These are phyloP conservation scores for Dactylellina leptospora DNA, from an alignment of 2,329 filamentous ascomycete species.

Conservation along the genomic window DNA sequence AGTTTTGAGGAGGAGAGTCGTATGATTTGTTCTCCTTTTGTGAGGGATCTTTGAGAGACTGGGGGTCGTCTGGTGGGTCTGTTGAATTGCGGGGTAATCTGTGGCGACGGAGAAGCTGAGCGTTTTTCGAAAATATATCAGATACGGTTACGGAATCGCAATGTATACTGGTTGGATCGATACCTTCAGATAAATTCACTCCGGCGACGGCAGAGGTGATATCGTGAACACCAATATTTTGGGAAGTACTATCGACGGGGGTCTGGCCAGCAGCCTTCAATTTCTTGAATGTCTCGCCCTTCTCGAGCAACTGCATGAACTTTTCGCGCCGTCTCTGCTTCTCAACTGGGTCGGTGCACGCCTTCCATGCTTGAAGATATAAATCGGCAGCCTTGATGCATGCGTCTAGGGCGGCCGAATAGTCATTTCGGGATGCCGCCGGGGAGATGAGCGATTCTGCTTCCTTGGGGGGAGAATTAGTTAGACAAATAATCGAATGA, in stretches of 20 bases:
- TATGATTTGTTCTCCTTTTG: slow-evolving; percentile 78
- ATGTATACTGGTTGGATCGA: background rate
- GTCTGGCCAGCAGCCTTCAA: slow-evolving; percentile 12
- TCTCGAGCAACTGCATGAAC: slow-evolving; percentile 37
- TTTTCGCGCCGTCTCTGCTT: slow-evolving; percentile 44
- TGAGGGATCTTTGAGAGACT: slow-evolving; percentile 64
- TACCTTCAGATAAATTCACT: slow-evolving; percentile 13
- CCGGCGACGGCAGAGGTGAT: slow-evolving; percentile 24
- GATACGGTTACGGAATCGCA: too few relatives aligned
- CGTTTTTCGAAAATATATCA: background rate
- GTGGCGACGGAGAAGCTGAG: slow-evolving; percentile 13
- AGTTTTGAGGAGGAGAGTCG: slow-evolving; percentile 79
- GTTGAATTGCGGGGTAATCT: background rate
- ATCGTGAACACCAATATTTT: slow-evolving; percentile 7
- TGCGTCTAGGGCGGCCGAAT: slow-evolving; percentile 30
- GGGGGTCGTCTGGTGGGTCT: slow-evolving; percentile 15
- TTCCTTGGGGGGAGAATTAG: slow-evolving; percentile 31
- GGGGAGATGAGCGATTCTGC: slow-evolving; percentile 52
- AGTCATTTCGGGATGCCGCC: slow-evolving; percentile 46
- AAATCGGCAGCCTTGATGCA: slow-evolving; percentile 48
- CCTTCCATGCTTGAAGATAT: slow-evolving; percentile 41
- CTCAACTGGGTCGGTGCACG: slow-evolving; percentile 34
- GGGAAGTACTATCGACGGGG: background rate
- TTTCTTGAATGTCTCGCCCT: slow-evolving; percentile 42
- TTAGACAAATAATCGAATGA: slow-evolving; percentile 13